A percentile compares a stretch with the other conserved stretches of the same genome.
Conservation (phyloP, 1,284 basidiomycete species). For the Gomphus bonarii region DNA sequence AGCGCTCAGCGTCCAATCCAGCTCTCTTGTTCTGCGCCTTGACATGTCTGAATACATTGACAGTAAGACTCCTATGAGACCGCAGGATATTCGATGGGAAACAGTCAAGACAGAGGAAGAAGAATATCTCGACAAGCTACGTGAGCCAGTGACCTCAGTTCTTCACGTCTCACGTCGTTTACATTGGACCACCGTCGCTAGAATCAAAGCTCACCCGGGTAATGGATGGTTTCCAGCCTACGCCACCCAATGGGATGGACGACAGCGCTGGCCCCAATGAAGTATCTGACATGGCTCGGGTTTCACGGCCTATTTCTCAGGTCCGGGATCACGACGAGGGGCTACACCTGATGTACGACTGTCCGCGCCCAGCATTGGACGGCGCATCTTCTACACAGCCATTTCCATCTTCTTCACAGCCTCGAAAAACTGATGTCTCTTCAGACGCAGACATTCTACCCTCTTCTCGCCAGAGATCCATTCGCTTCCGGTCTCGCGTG, state of each 20-base stretch:
- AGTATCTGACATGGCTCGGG: background rate
- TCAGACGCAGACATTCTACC: background rate
- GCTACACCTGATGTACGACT: conserved; percentile 7
- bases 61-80: background rate
- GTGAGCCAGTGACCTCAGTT: background rate
- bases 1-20: background rate
- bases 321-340: background rate
- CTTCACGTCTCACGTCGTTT: background rate
- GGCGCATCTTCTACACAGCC: background rate
- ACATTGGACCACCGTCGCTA: conserved; percentile 1
- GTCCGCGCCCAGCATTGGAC: background rate
- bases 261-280: conserved; percentile 1
- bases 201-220: conserved; percentile 8
- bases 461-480: conserved; percentile 8
- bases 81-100: conserved; percentile 2
- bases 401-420: background rate
- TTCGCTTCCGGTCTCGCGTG: conserved; percentile 17
- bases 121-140: conserved; percentile 11
- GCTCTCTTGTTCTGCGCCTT: background rate
- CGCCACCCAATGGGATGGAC: background rate
- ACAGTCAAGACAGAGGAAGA: conserved; percentile 11
- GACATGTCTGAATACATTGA: background rate
- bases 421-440: background rate
- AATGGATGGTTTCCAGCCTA: background rate
- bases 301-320: too few species aligned